These are phyloP conservation scores for Citrus australasica DNA, from an alignment of 345 rosid species.

Conservation along the genomic window DNA sequence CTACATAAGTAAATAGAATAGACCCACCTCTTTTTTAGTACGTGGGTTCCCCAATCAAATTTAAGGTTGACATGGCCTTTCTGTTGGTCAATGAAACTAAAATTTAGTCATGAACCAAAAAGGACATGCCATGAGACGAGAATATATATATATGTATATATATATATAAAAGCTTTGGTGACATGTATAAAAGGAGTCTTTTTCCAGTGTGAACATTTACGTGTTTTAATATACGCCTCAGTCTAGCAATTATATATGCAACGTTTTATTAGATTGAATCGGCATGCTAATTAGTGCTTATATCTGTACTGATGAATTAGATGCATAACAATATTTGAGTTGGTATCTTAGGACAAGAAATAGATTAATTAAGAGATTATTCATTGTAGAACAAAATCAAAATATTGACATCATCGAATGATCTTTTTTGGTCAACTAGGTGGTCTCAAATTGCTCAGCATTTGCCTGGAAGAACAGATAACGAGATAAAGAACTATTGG, in stretches of 20 bases:
- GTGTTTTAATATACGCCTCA: too few species aligned
- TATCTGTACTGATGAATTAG: too few species aligned
- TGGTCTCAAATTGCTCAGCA: constrained; percentile 89
- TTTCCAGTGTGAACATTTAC: too few species aligned
- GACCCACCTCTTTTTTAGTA: background rate
- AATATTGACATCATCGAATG: background rate
- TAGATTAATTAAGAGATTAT: background rate
- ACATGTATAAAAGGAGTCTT: too few species aligned
- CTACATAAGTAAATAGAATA: too few species aligned
- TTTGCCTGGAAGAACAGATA: constrained; percentile 94
- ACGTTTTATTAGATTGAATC: too few species aligned
- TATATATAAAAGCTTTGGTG: background rate
- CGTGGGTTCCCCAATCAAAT: background rate
- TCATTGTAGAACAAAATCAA: background rate
- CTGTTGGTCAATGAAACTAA: background rate
- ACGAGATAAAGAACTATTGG: constrained; percentile 93
- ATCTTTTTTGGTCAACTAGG: constrained; percentile 28
- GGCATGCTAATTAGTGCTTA: too few species aligned
- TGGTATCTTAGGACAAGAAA: too few species aligned
- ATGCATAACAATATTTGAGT: too few species aligned
- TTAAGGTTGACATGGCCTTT: background rate
- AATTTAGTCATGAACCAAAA: background rate
- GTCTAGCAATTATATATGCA: too few species aligned
- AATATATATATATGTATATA: background rate
- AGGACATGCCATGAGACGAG: background rate